Percentiles rank a stretch among this genome's conserved stretches.
Evolutionary conservation across 2,329 filamentous ascomycete genomes (phyloP).

Genomic region (Didymella glomerata): DNA sequence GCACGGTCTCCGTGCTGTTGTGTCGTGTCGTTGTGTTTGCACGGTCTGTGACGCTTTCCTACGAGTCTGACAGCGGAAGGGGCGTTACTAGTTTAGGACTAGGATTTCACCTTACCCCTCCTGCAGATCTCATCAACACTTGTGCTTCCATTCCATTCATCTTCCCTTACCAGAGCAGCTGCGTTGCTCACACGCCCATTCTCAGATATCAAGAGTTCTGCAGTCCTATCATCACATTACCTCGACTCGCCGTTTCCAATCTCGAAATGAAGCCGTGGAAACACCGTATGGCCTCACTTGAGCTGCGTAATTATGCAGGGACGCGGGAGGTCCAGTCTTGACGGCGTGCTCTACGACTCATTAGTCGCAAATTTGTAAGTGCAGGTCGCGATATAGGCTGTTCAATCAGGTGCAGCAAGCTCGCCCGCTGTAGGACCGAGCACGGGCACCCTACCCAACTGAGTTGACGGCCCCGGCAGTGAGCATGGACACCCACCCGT

Average conservation of each 20-base stretch:
- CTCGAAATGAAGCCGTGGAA: background rate
- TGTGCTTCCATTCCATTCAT: background rate
- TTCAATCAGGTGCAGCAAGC: background rate
- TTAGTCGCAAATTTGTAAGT: background rate
- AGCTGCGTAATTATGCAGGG: background rate
- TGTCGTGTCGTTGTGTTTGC: background rate
- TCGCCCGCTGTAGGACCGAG: background rate
- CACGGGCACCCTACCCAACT: background rate
- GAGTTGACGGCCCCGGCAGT: background rate
- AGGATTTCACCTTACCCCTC: background rate
- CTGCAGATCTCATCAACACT: background rate
- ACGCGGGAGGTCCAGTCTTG: background rate
- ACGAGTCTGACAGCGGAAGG: background rate
- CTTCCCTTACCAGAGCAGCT: background rate
- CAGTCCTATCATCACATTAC: background rate
- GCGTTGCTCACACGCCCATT: background rate
- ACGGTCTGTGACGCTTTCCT: background rate
- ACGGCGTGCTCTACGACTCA: background rate
- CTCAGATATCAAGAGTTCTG: background rate
- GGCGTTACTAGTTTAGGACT: background rate
- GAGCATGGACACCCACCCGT: background rate
- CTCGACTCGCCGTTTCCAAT: background rate
- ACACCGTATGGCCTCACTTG: background rate
- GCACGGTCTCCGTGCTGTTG: background rate
- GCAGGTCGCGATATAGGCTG: background rate